Evolutionary conservation across 2,329 filamentous ascomycete species (phyloP).

Genomic region (Colletotrichum eleusines): DNA sequence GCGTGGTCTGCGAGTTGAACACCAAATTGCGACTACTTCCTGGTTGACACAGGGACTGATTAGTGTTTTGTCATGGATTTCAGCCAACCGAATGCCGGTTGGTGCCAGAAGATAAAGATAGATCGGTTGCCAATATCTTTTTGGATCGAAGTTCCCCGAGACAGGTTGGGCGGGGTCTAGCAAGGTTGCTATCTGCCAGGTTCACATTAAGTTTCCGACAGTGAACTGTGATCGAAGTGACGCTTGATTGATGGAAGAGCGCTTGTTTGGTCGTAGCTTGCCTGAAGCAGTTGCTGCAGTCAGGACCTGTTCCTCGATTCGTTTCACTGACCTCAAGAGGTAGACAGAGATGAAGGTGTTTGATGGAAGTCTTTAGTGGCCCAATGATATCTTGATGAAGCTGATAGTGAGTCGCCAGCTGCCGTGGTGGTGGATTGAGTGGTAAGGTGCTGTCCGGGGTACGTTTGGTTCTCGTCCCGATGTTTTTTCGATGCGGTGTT

Average conservation of each 20-base stretch:
- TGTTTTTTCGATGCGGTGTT: too few relatives aligned
- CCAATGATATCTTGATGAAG: not conserved
- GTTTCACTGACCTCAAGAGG: not conserved
- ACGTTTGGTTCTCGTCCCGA: not conserved
- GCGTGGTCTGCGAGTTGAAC: too few relatives aligned
- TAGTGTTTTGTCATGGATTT: too few relatives aligned
- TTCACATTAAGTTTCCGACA: not conserved
- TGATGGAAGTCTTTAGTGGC: not conserved
- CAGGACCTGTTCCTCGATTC: not conserved
- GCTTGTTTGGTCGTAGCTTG: not conserved
- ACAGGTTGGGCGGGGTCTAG: not conserved
- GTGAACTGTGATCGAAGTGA: not conserved
- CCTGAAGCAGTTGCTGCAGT: not conserved
- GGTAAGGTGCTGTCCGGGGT: not conserved
- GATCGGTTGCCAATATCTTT: not conserved
- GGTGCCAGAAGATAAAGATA: not conserved
- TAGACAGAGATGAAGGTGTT: not conserved
- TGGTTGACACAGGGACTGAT: not conserved
- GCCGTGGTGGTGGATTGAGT: not conserved
- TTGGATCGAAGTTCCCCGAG: not conserved
- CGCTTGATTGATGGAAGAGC: not conserved
- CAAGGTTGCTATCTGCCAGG: not conserved
- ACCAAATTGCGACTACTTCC: not conserved
- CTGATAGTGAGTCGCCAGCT: not conserved
- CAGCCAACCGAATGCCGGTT: not conserved